These are phyloP conservation scores for Talaromyces thailandensis DNA, from an alignment of 495 filamentous ascomycete genomes.

Conservation along the genomic window DNA sequence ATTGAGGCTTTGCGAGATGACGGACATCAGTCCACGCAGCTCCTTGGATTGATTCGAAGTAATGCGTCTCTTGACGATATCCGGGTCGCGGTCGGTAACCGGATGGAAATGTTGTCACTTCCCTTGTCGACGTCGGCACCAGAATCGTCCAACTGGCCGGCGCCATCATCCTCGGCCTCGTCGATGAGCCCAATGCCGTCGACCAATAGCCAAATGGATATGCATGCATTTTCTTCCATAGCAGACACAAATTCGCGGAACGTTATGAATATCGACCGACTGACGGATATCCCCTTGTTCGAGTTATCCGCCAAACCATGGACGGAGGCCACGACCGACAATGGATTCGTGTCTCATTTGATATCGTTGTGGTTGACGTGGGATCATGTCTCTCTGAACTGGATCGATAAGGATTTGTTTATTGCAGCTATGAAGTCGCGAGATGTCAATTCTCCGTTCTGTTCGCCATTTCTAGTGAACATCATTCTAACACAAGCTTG, in stretches of 20 bases:
- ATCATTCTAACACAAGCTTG: constrained; percentile 26
- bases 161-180: background rate
- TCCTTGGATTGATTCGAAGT: constrained; percentile 17
- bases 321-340: constrained; percentile 29
- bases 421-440: constrained; percentile 22
- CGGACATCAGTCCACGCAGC: constrained; percentile 1
- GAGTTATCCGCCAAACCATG: constrained; percentile 28
- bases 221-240: background rate
- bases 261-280: constrained; percentile 13
- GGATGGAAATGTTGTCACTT: background rate
- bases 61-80: constrained; percentile 14
- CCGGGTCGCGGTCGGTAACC: background rate
- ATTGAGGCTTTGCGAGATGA: constrained; percentile 14
- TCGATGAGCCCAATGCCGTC: background rate
- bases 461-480: constrained; percentile 36
- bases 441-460: constrained; percentile 18
- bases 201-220: background rate
- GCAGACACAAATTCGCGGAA: background rate
- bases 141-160: background rate
- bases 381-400: constrained; percentile 25
- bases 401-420: constrained; percentile 29
- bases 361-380: constrained; percentile 34
- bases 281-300: constrained; percentile 16
- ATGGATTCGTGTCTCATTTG: constrained; percentile 32
- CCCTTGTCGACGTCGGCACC: background rate